Evolutionary conservation across 2,329 filamentous ascomycete species (phyloP).

Genomic region (Apiospora hydei): DNA sequence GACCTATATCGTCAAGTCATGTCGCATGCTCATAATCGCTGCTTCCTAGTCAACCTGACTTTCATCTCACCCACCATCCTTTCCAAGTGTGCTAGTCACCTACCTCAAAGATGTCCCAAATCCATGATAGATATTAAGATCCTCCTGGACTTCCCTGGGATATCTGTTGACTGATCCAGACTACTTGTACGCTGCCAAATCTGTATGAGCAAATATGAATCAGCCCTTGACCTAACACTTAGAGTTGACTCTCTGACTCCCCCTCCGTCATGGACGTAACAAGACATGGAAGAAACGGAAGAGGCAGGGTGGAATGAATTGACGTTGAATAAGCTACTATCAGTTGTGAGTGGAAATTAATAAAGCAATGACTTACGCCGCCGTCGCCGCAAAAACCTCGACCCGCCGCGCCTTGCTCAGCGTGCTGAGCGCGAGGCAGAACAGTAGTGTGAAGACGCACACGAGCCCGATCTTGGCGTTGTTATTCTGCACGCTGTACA

Average conservation of each 20-base stretch:
- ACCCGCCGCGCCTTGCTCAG: constrained; percentile 25
- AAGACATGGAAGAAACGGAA: too few species aligned
- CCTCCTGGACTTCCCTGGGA: neutral
- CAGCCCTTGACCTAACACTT: neutral
- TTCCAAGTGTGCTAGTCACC: neutral
- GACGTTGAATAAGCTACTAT: too few species aligned
- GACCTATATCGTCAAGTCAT: neutral
- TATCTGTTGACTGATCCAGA: constrained; percentile 24
- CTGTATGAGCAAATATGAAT: constrained; percentile 15
- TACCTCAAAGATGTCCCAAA: neutral
- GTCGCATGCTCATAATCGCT: neutral
- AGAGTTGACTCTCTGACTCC: neutral
- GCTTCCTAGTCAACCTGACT: neutral
- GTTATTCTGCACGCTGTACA: constrained; percentile 14
- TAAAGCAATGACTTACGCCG: constrained; percentile 12
- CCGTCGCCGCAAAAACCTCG: constrained; percentile 26
- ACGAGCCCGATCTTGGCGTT: constrained; percentile 23
- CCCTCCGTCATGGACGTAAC: too few species aligned
- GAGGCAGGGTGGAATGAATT: too few species aligned
- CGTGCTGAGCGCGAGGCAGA: constrained; percentile 25
- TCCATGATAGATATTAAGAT: neutral
- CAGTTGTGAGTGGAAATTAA: too few species aligned
- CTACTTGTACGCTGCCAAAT: constrained; percentile 23
- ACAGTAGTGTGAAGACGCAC: constrained; percentile 24
- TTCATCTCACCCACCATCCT: neutral